Conservation (phyloP, 306 rosid species). For the Prunus padus region DNA sequence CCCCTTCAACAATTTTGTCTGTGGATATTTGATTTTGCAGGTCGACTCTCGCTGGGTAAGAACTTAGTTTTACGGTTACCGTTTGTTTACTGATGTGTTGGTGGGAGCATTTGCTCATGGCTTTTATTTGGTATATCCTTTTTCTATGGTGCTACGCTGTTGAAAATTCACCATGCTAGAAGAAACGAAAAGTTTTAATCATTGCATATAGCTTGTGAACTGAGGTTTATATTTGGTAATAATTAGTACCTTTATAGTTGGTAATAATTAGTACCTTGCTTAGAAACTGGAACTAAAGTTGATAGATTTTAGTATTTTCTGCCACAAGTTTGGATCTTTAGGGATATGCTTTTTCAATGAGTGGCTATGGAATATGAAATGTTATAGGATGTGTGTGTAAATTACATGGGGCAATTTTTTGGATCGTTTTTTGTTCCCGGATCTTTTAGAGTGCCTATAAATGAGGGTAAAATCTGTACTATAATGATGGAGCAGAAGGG, state of each 20-base stretch:
- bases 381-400: neutral
- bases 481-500: neutral
- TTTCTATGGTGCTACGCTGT: neutral
- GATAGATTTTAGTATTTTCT: neutral
- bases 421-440: neutral
- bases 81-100: conserved; percentile 70
- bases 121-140: conserved; percentile 89
- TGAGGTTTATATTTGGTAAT: neutral
- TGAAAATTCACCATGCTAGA: neutral
- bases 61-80: conserved; percentile 85
- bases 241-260: neutral
- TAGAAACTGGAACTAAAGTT: neutral
- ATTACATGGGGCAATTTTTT: neutral
- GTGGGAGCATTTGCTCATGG: conserved; percentile 89
- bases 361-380: neutral
- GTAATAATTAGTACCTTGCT: neutral
- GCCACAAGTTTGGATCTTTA: neutral
- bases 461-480: neutral
- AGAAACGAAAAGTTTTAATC: too few species aligned
- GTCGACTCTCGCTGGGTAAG: conserved; percentile 70
- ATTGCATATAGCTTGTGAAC: neutral
- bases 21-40: conserved; percentile 46
- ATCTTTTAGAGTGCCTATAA: neutral
- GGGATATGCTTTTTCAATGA: neutral
- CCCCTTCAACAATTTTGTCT: neutral